Base-by-base conservation (phyloP, 768 basidiomycete genomes). In the Boletus tylopilopsis region DNA sequence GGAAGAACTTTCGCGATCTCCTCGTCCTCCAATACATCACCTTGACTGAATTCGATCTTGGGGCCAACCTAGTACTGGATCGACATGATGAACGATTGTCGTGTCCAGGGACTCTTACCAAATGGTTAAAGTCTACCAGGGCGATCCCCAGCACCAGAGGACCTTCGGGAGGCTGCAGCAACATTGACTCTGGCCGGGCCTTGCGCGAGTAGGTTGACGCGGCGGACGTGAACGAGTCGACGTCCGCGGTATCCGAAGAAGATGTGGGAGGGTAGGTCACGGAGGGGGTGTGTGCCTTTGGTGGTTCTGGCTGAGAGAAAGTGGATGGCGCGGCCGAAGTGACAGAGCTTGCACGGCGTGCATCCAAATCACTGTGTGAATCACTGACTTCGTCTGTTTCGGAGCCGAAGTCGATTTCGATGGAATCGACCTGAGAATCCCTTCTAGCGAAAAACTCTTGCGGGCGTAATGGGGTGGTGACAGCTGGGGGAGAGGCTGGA, bases 111-210 rank as follows among this genome's bases (percentile, higher is more conserved):
- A 38, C 19, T 22, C 79, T 61, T 64, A 93, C 94, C 63, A 94
- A 69, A 70, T 96, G 94, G 66, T 96, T 94, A 65, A 96, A 96
- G 64, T 96, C 94, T 29, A 96, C 85, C n/a, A 96, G 72, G 3
- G 90, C 92, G 45, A 95, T 84, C 5, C 94, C 94, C 5, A 94
- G 74, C 15, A 95, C 76, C 19, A 94, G 71, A 7, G 82, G 82
- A 9, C 73, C 75, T 12, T 47, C 45, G 0, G 78, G 74, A 15
- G 83, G 74, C 25, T 78, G 76, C n/a, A 89, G 67, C 9, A 93
- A 61, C 64, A 89, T 70, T 5, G 87, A 89, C 61, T 93, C 90
- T 8, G 90, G 90, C 16, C 90, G 79, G 27, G 83, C 77, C 66
- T 92, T 93, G 51, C 68, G 75, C 29, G 74, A 75, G 53, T 71